Evolutionary conservation across 306 rosid genomes (phyloP), one percentile per base, ranked within the genome.

Genomic region (Coriaria nepalensis): DNA sequence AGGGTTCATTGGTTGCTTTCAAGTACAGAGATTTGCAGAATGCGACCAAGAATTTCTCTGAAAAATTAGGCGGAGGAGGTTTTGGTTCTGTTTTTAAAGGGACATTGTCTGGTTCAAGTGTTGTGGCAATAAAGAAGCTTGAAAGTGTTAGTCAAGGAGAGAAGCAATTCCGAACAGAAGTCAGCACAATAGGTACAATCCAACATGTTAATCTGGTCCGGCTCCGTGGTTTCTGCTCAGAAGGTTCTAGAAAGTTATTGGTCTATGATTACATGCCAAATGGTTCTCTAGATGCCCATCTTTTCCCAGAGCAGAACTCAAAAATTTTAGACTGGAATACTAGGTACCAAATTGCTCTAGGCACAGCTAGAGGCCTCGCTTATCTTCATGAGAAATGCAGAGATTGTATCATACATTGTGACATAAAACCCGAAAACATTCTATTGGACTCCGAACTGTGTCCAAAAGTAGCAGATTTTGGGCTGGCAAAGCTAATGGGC

Each of bases 21-120:
- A 67, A 68, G 40, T 87, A 80, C 38, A 78, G 80, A 73, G 93
- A 87, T 62, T 38, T 87, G 64, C 93, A 74, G 34, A 75, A 68
- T 61, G 93, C 83, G 4, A 87, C 96, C 0, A 87, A 78, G 81
- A 80, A 83, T 51, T 87, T 87, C 80, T 87, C 93, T 0, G 88
- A 87, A 6, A 83, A 78, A 56, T 67, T 87, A 4, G 96, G 94
- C 13, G 94, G 83, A 40, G 96, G 94, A 13, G 94, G 93, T 14
- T 87, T 87, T 53, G 96, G 96, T 66, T 87, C 83, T 11, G 88
- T 87, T 14, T 87, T 83, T 74, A 83, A 74, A 65, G 96, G 96
- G 40, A 62, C 68, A n/a, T 53, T 88, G 73, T 43, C 83, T 4
- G 80, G 83, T 70, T 78, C 94, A 6, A 65, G 80, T 29, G 63